Base-by-base conservation (phyloP, 768 basidiomycete species). In the Tricholoma saponaceum region DNA sequence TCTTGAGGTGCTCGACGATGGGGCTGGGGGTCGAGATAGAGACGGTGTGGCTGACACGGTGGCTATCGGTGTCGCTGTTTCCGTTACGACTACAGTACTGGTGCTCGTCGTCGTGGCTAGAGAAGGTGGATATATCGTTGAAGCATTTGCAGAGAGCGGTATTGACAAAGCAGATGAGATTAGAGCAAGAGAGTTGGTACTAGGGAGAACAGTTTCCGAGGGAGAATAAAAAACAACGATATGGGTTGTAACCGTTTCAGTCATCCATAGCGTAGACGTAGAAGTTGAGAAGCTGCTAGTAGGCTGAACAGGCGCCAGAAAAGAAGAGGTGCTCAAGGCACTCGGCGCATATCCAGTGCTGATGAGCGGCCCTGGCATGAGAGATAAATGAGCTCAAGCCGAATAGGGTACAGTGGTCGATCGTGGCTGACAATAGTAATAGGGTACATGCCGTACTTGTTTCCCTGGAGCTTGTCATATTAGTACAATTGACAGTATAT, bases 1-100 rank as follows among this genome's bases (percentile, higher is more conserved):
- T 51, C 64, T 55, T 39, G 67, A 55, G 39, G 56, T 44, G 5
- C 52, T 7, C 8, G 61, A 52, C 5, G 55, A 14, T 55, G 55
- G 35, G 53, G 58, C 52, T 28, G 64, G 32, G n/a, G 54, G 25
- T 16, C 58, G 25, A 25, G 54, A 33, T 4, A 54, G 49, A 49
- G 61, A 37, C 12, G 62, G 51, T 1, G 65, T 35, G 57, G 63
- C 37, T 28, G 65, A 57, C 44, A 64, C 30, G 8, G 66, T 67
- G 49, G 67, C 56, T 9, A n/a, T 18, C 10, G 5, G 5, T 7
- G 69, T 71, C 22, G 65, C 53, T 20, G 64, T 61, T 43, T 69
- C 63, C 8, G 71, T 70, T 50, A 70, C 60, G 22, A 52, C 26
- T 25, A 16, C 8, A 1, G 30, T 37, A 5, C 66, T 70, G 10